Evolutionary conservation across 805 yeast species (phyloP).

Genomic region (Yarrowia sp.): DNA sequence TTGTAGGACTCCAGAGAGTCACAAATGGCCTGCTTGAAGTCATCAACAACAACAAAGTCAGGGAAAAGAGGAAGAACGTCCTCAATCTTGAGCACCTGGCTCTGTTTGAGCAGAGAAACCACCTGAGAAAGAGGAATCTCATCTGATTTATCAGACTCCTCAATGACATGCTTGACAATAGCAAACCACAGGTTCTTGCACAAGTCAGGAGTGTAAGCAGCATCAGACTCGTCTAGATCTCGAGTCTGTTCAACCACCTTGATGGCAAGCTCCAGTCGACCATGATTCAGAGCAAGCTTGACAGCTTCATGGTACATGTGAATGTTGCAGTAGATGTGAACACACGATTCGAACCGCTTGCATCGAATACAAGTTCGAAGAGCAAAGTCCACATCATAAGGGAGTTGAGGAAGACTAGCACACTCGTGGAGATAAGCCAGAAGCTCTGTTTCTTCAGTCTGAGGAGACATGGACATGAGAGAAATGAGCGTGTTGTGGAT

Average conservation of each 20-base stretch:
- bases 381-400: slow-evolving; percentile 70
- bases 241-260: slow-evolving; percentile 45
- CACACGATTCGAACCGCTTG: slow-evolving; percentile 61
- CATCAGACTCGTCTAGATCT: slow-evolving; percentile 50
- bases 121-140: slow-evolving; percentile 33
- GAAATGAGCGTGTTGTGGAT: slow-evolving; percentile 72
- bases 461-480: slow-evolving; percentile 54
- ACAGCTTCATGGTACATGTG: slow-evolving; percentile 79
- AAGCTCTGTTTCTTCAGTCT: slow-evolving; percentile 47
- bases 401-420: slow-evolving; percentile 29
- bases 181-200: slow-evolving; percentile 52
- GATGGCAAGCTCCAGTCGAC: slow-evolving; percentile 59
- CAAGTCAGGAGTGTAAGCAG: slow-evolving; percentile 12
- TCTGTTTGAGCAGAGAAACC: slow-evolving; percentile 34
- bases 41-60: slow-evolving; percentile 74
- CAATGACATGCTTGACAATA: slow-evolving; percentile 52
- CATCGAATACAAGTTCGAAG: slow-evolving; percentile 67
- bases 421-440: slow-evolving; percentile 51
- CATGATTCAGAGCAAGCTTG: slow-evolving; percentile 62
- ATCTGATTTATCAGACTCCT: slow-evolving; percentile 36
- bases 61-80: slow-evolving; percentile 85
- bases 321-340: slow-evolving; percentile 66
- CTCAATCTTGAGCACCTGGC: slow-evolving; percentile 54
- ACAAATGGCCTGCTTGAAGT: slow-evolving; percentile 80
- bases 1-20: slow-evolving; percentile 75